Evolutionary conservation across 768 basidiomycete species (phyloP), one percentile per base, ranked within the genome.

Genomic region (Pleurotus giganteus): DNA sequence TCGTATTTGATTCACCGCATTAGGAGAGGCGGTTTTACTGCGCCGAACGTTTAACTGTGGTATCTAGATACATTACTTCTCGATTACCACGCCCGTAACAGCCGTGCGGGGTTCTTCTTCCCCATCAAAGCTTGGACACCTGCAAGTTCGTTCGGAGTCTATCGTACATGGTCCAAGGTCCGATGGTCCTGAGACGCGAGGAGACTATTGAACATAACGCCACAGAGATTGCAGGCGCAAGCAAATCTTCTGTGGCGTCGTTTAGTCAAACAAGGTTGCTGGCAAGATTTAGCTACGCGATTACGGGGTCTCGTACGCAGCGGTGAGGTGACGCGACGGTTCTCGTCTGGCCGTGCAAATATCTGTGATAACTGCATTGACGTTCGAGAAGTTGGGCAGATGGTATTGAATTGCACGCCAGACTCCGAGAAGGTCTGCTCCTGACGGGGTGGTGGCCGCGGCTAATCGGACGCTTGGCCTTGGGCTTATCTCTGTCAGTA

Each of bases 181-280:
- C 46, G 46, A 47, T 32, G 27, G 27, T 17, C 19, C 23, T 50
- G 34, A 17, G 34, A 28, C 19, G 32, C 11, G 49, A 4, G 43
- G 26, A 50, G 49, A 28, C 17, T 50, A 50, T 34, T 36, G 49
- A 50, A 50, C 34, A 34, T 28, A 37, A 32, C 32, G 49, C 32
- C 49, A 50, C 46, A 41, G 7, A 50, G 49, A 50, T 50, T 50
- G 21, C 11, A 45, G 17, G 15, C 49, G 15, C 11, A 50, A 31
- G 29, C 34, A 21, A 41, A 50, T 50, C 49, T 50, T 50, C 49
- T 50, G 49, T 50, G 49, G 49, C 49, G 49, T 36, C 31, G 19
- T 3, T 17, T 19, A 32, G 19, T 50, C 49, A 50, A 34, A 50
- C 19, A 50, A 50, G 34, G 49, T 50, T 50, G 27, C 19, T 32